These are phyloP conservation scores for Chaetomium sp. DNA, from an alignment of 2,329 filamentous ascomycete species.

Conservation along the genomic window DNA sequence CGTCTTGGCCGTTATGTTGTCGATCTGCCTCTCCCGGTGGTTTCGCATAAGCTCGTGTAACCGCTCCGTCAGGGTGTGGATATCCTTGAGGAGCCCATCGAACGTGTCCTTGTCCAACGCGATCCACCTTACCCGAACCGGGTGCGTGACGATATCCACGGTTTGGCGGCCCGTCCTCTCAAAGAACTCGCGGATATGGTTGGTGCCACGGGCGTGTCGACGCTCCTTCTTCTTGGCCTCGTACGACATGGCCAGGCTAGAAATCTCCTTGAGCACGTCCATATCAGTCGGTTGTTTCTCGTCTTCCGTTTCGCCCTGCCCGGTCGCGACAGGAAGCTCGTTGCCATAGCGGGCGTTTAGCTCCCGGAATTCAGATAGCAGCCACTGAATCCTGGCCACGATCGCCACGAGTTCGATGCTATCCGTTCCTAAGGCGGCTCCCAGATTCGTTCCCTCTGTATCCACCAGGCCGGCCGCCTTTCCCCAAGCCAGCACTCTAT, in stretches of 20 bases:
- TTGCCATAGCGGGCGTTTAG: conserved; percentile 23
- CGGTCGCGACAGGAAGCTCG: conserved; percentile 12
- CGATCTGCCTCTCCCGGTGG: conserved; percentile 18
- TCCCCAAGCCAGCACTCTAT: conserved; percentile 24
- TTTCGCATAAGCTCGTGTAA: conserved; percentile 23
- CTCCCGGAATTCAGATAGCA: conserved; percentile 24
- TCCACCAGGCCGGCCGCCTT: conserved; percentile 24
- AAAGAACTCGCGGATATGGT: conserved; percentile 21
- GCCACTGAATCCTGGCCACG: conserved; percentile 21
- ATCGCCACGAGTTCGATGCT: conserved; percentile 23
- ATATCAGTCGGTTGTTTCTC: conserved; percentile 14
- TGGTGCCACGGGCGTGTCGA: conserved; percentile 15
- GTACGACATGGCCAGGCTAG: conserved; percentile 22
- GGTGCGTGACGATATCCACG: conserved; percentile 23
- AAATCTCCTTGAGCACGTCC: conserved; percentile 20
- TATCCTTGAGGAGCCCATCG: conserved; percentile 18
- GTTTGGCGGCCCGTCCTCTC: conserved; percentile 17
- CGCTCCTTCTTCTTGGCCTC: conserved; percentile 19
- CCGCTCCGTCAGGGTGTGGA: conserved; percentile 22
- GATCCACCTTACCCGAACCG: conserved; percentile 22
- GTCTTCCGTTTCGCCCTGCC: neutral
- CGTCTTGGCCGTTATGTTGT: conserved; percentile 24
- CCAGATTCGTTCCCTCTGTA: conserved; percentile 18
- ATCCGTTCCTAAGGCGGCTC: conserved; percentile 17
- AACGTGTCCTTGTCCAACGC: conserved; percentile 23